These are phyloP conservation scores for Trichoderma pleuroti DNA, from an alignment of 2,329 filamentous ascomycete genomes.

Conservation along the genomic window DNA sequence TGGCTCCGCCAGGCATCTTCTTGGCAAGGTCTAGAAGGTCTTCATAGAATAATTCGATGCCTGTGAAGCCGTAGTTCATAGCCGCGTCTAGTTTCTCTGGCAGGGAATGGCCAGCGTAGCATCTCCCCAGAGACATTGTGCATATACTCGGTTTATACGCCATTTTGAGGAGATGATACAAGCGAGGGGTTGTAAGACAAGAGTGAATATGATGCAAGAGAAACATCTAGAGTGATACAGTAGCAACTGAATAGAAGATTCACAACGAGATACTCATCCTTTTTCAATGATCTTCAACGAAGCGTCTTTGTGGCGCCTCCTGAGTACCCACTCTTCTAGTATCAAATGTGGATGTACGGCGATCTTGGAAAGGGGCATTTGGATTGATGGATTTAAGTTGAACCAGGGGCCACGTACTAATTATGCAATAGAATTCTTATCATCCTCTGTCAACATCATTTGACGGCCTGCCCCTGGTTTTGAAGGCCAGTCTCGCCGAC, in stretches of 20 bases:
- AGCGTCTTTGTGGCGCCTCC: neutral
- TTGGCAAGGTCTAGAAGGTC: conserved; percentile 62
- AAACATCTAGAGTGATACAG: neutral
- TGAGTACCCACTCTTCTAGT: neutral
- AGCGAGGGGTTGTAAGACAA: neutral
- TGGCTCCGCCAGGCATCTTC: conserved; percentile 40
- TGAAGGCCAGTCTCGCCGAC: neutral
- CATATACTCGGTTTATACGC: conserved; percentile 59
- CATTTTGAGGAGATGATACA: neutral
- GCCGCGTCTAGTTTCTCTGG: conserved; percentile 66
- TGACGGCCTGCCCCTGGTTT: neutral
- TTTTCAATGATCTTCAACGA: neutral
- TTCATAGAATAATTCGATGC: conserved; percentile 75
- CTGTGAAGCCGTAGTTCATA: conserved; percentile 59
- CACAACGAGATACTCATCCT: neutral
- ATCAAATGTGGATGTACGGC: neutral
- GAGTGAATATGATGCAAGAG: neutral
- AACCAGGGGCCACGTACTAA: neutral
- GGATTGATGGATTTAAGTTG: neutral
- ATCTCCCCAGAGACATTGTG: conserved; percentile 73
- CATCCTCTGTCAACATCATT: neutral
- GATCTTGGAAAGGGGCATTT: neutral
- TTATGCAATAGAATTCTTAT: neutral
- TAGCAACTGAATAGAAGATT: neutral
- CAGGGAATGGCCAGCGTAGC: conserved; percentile 63